Evolutionary conservation across 768 basidiomycete genomes (phyloP).

Genomic region (Nevesoporus exiguus): DNA sequence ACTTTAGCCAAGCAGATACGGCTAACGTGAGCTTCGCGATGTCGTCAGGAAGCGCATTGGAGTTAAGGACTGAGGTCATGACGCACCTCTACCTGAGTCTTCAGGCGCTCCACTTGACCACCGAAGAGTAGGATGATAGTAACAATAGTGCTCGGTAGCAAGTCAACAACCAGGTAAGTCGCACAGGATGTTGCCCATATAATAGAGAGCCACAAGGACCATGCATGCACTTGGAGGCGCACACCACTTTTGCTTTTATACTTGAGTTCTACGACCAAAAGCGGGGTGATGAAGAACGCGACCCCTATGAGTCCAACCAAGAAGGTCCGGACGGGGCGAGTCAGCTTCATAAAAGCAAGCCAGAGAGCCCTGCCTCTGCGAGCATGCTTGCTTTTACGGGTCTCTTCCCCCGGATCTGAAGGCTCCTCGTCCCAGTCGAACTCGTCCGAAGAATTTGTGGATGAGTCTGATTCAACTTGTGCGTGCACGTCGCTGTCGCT

Average conservation of each 20-base stretch:
- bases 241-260: constrained; percentile 46
- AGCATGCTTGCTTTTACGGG: constrained; percentile 39
- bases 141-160: constrained; percentile 55
- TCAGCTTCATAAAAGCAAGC: constrained; percentile 63
- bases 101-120: constrained; percentile 61
- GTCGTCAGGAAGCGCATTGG: not conserved
- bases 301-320: constrained; percentile 57
- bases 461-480: constrained; percentile 33
- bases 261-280: constrained; percentile 62
- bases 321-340: constrained; percentile 54
- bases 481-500: constrained; percentile 8
- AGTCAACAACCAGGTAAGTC: constrained; percentile 64
- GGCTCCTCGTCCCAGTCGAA: constrained; percentile 71
- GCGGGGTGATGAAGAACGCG: constrained; percentile 64
- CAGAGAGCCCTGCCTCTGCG: constrained; percentile 62
- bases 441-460: constrained; percentile 62
- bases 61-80: not conserved
- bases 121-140: constrained; percentile 52
- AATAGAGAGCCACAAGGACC: constrained; percentile 68
- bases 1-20: constrained; percentile 68
- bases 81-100: constrained; percentile 64
- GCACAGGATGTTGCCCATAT: constrained; percentile 59
- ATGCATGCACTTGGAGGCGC: constrained; percentile 55
- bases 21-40: constrained; percentile 55
- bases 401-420: constrained; percentile 29